Base-by-base conservation (phyloP, 2,329 filamentous ascomycete species). In the Hymenoscyphus repandus region DNA sequence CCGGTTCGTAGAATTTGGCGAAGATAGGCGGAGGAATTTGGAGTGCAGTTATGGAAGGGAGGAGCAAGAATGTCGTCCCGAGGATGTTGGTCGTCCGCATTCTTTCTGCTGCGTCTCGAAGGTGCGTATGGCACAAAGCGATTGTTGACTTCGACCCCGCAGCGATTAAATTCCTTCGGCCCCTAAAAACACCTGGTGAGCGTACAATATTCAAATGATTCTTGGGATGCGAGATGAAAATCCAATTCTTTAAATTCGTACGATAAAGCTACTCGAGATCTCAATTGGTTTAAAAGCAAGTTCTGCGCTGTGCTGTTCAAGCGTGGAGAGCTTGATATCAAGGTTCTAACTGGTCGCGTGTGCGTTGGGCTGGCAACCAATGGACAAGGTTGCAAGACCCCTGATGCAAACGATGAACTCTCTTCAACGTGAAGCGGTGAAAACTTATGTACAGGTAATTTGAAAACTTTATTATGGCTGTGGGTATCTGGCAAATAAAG, bases 21-120 rank as follows among this genome's bases (percentile, higher is more conserved):
- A 58, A 53, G 40, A 64, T 38, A 11, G 60, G 46, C 2, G 63
- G 58, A 10, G 62, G 62, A 10, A 62, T 55, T 53, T 62, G 59
- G 32, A 60, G 46, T 9, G 62, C 59, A 31, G 58, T 41, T 41
- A 50, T 36, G 6, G 47, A 57, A 18, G 54, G 49, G 34, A 62
- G 53, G 38, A 59, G 48, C 39, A 54, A 49, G 27, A 59, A 51
- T 11, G 50, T 55, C 12, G 51, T 49, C 33, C 45, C 30, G 43
- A 51, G 27, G 18, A n/a, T 33, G 39, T 27, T 50, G 36, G 12
- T 37, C 34, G 34, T 37, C 12, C 15, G 34, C 15, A 37, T 15
- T 32, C 31, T 30, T 12, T 17, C 18, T 41, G 33, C 27, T 43
- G 39, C 1, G 43, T 27, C 18, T 47, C 44, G 31, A 34, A 27